Evolutionary conservation across 148 eudicot species (phyloP), one percentile per base, ranked within the genome.

Genomic region (Diospyros kaki): DNA sequence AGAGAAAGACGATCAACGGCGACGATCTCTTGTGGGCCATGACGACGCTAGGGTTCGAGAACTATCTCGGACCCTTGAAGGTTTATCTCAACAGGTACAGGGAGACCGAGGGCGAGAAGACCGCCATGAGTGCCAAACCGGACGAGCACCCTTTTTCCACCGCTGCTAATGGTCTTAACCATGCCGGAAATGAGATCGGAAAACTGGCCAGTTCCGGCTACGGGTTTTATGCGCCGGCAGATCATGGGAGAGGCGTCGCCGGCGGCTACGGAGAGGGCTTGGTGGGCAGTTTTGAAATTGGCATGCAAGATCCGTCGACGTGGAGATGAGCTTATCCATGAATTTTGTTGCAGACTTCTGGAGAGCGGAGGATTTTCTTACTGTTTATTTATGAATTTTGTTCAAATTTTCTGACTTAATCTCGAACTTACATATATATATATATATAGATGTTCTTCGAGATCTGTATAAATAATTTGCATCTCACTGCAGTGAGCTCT

Each of bases 11-110:
- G 17, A 78, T 84, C 60, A 84, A 82, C 39, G 84, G 84, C 6
- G 84, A 82, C 4, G 84, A 82, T 71, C 76, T 82, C 48, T 66
- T 82, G 50, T 84, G 86, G 86, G 86, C 86, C 40, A 84, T 84
- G 86, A 81, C 84, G 8, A 81, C 87, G 6, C 66, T 84, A 6
- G 84, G 87, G 11, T 84, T 84, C 38, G 84, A 84, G 52, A 79
- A 84, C 5, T 84, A 84, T 45, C 76, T 84, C 7, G 84, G 77
- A n/a, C 77, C 80, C 13, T 54, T 81, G 64, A 84, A 81, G 68
- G 61, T 76, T 54, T 84, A 84, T 73, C 82, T 84, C 59, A 79
- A 73, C 77, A 78, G 76, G 58, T 78, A 78, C 58, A 73, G 84
- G 42, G 84, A 81, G 72, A 73, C 42, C 39, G 84, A 81, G 60